phyloP scores from a whole-genome alignment of 345 rosid genomes.

The Euphorbia lathyris region DNA sequence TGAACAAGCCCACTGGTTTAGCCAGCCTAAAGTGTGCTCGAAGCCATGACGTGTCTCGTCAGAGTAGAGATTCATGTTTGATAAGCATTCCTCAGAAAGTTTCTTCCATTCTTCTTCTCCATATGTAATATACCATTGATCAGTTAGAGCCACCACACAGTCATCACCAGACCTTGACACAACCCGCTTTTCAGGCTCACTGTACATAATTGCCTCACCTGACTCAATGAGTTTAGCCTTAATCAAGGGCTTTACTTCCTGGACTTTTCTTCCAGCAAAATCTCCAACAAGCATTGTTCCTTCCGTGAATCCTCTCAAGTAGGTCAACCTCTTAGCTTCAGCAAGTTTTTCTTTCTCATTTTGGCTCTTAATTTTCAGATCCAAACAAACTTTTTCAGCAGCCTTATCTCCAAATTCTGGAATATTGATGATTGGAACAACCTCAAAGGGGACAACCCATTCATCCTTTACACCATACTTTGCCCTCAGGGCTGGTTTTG shows the following conservation, averaged over 20 bases:
- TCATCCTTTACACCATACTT: slow-evolving; percentile 81
- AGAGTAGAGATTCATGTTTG: slow-evolving; percentile 70
- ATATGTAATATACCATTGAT: slow-evolving; percentile 93
- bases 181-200: slow-evolving; percentile 94
- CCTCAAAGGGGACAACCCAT: slow-evolving; percentile 77
- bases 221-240: slow-evolving; percentile 62
- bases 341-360: slow-evolving; percentile 91
- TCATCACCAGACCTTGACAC: slow-evolving; percentile 97
- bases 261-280: slow-evolving; percentile 66
- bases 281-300: slow-evolving; percentile 84
- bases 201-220: slow-evolving; percentile 70
- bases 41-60: slow-evolving; percentile 85
- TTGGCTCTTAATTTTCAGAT: slow-evolving; percentile 82
- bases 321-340: slow-evolving; percentile 85
- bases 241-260: slow-evolving; percentile 75
- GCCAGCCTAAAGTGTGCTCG: slow-evolving; percentile 92
- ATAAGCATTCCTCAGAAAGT: slow-evolving; percentile 73
- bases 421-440: slow-evolving; percentile 71
- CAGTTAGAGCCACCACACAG: slow-evolving; percentile 97
- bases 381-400: slow-evolving; percentile 80
- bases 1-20: slow-evolving; percentile 99
- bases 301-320: slow-evolving; percentile 81
- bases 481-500: slow-evolving; percentile 72
- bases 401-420: slow-evolving; percentile 84
- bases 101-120: slow-evolving; percentile 83